phyloP scores from a whole-genome alignment of 2,329 filamentous ascomycete species.

The Leptoxyphium fumago region DNA sequence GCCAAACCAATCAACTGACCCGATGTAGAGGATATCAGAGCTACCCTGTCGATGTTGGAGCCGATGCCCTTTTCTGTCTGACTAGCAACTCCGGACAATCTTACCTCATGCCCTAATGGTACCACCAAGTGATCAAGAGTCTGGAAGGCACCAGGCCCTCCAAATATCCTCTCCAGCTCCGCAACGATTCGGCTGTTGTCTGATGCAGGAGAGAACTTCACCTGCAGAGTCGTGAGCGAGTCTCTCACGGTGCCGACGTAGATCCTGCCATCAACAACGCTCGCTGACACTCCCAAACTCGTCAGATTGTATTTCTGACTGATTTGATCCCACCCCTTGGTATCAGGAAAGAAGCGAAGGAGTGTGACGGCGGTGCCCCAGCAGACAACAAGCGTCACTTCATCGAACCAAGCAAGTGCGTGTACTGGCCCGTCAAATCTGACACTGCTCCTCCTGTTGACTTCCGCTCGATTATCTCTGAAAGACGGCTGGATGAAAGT shows the following conservation, averaged over 20 bases:
- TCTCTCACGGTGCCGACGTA: slow-evolving; percentile 41
- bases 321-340: slow-evolving; percentile 14
- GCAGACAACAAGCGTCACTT: slow-evolving; percentile 40
- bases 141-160: background rate
- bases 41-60: slow-evolving; percentile 3
- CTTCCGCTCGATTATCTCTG: slow-evolving; percentile 35
- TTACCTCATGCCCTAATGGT: background rate
- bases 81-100: background rate
- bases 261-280: slow-evolving; percentile 31
- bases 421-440: slow-evolving; percentile 36
- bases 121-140: slow-evolving; percentile 11
- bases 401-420: slow-evolving; percentile 39
- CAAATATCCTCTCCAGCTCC: background rate
- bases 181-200: slow-evolving; percentile 10
- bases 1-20: slow-evolving; percentile 21
- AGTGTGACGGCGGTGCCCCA: slow-evolving; percentile 28
- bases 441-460: slow-evolving; percentile 30
- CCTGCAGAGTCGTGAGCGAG: slow-evolving; percentile 35
- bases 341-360: slow-evolving; percentile 21
- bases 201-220: slow-evolving; percentile 13
- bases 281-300: slow-evolving; percentile 33
- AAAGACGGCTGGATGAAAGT: slow-evolving; percentile 17
- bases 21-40: slow-evolving; percentile 7
- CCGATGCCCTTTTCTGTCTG: background rate
- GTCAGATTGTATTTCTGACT: slow-evolving; percentile 18